Base-by-base conservation (phyloP, 345 rosid species). In the Eucalyptus paniculata region DNA sequence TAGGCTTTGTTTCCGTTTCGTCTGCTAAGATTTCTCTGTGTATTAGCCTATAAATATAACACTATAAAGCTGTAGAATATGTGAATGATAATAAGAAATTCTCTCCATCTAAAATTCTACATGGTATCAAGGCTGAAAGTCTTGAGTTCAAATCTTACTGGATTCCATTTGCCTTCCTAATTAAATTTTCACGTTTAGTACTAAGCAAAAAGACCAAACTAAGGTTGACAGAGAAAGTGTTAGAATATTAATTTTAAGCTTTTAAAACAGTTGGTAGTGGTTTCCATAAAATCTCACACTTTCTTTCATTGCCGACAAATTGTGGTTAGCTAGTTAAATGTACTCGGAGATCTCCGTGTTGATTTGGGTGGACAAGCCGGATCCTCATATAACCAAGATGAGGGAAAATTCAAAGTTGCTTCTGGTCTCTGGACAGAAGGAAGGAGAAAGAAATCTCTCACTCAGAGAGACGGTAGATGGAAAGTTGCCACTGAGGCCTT, bases 171-270 rank as follows among this genome's bases (percentile, higher is more conserved):
- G 1, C 49, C 49, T 45, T 45, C 49, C 1, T 45, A 45, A 45
- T 45, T 45, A 45, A 45, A 45, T 45, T 45, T 45, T 45, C 12
- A 10, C 12, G 4, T 45, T 9, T 45, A 45, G 12, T 45, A 45
- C 12, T 45, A 44, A 51, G 2, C 4, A 53, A 53, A 53, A 53
- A 53, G 56, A 7, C 2, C 0, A 53, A 0, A 18, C 0, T 53
- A 18, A 53, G 4, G 0, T 0, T 53, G 2, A 53, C 0, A 19
- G 26, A 0, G 0, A 19, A 8, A 53, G 23, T 19, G 26, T 19
- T 8, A 53, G 5, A 8, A 53, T 53, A 53, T 53, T 53, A 53
- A 19, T 8, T 53, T 53, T 19, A 53, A 53, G 5, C 10, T 4
- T 53, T 53, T 53, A 53, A 8, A 53, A 53, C 1, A 53, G 5